Evolutionary conservation across 2,329 filamentous ascomycete genomes (phyloP).

Genomic region (Apiospora pterosperma): DNA sequence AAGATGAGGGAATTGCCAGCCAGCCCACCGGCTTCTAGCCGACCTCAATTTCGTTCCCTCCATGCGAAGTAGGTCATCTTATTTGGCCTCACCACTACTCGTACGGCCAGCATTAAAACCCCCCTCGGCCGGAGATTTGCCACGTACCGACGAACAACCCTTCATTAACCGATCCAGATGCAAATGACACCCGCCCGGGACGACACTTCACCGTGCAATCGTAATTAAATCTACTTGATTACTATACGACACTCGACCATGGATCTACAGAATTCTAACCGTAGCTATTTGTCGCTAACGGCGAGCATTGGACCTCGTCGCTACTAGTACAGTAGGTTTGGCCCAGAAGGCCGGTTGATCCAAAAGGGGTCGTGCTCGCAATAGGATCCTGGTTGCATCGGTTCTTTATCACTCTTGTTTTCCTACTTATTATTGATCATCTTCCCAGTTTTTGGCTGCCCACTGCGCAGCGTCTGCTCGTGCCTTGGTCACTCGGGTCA

Average conservation of each 20-base stretch:
- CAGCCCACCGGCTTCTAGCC: neutral
- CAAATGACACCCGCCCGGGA: neutral
- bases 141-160: too few species aligned
- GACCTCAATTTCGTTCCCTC: neutral
- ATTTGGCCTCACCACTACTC: neutral
- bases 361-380: neutral
- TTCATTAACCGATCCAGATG: neutral
- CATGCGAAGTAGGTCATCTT: neutral
- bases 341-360: neutral
- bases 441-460: neutral
- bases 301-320: neutral
- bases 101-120: neutral
- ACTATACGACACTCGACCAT: neutral
- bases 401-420: neutral
- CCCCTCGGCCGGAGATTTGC: neutral
- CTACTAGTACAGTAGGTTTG: neutral
- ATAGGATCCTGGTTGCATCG: neutral
- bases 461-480: neutral
- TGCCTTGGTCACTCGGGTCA: neutral
- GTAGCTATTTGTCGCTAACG: neutral
- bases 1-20: neutral
- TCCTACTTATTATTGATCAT: neutral
- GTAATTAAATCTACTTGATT: neutral
- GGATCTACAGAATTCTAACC: neutral
- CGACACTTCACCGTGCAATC: neutral